These are phyloP conservation scores for Castanopsis chinensis DNA, from an alignment of 306 rosid species.

Conservation along the genomic window DNA sequence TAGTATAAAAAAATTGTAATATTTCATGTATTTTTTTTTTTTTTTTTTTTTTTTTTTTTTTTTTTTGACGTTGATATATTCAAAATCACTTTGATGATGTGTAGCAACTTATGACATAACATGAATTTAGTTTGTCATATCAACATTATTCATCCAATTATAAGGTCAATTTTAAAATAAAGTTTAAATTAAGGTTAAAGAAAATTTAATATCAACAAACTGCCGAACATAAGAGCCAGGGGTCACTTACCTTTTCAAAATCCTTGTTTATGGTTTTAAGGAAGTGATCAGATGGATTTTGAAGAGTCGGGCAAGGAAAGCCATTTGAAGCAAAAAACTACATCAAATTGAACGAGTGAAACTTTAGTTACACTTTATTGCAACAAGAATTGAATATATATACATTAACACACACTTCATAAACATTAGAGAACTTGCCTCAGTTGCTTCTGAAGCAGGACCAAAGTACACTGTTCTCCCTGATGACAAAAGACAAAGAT, in stretches of 20 bases:
- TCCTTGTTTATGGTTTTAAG: constrained; percentile 66
- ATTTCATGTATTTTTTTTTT: too few relatives aligned
- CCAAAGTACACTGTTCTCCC: constrained; percentile 71
- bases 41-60: too few relatives aligned
- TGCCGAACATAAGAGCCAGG: background rate
- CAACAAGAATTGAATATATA: background rate
- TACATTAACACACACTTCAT: too few relatives aligned
- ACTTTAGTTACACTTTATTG: background rate
- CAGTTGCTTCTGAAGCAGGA: constrained; percentile 57
- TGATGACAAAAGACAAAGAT: constrained; percentile 61
- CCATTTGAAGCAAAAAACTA: constrained; percentile 67
- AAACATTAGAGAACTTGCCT: constrained; percentile 29
- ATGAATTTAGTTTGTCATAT: too few relatives aligned
- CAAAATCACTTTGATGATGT: background rate
- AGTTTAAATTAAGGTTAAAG: too few relatives aligned
- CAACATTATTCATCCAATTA: too few relatives aligned
- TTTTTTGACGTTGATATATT: too few relatives aligned
- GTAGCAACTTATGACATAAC: too few relatives aligned
- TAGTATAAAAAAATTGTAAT: too few relatives aligned
- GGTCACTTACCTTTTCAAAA: constrained; percentile 48
- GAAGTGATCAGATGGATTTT: constrained; percentile 69
- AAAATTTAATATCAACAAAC: background rate
- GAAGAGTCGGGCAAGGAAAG: constrained; percentile 68
- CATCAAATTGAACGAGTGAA: background rate
- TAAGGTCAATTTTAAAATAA: too few relatives aligned